Percentiles rank a stretch among this genome's conserved stretches.
phyloP scores from a whole-genome alignment of 148 eudicot genomes.

The Camellia granthamiana region DNA sequence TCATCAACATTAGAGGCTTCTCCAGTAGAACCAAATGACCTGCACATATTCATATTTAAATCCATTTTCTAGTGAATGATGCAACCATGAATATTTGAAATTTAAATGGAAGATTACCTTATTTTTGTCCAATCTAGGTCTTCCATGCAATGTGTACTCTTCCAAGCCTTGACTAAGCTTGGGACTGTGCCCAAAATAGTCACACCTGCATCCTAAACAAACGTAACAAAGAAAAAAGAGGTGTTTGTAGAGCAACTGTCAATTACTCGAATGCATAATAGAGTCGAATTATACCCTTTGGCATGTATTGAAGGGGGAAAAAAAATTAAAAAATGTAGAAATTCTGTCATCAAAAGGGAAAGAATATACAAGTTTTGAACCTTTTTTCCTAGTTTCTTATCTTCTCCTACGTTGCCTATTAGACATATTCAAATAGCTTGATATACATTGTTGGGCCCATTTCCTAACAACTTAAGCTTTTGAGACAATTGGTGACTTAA shows the following conservation, averaged over 20 bases:
- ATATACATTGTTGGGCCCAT: too few relatives aligned
- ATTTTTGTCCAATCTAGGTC: slow-evolving; percentile 87
- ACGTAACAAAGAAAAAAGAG: not conserved
- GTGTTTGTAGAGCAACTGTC: not conserved
- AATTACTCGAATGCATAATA: not conserved
- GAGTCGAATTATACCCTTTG: not conserved
- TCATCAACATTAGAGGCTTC: slow-evolving; percentile 93
- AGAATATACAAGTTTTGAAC: not conserved
- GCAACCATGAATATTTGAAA: not conserved
- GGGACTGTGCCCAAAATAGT: slow-evolving; percentile 86
- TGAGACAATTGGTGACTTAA: too few relatives aligned
- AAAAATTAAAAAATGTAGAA: not conserved
- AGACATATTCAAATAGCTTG: not conserved
- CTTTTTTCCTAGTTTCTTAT: not conserved
- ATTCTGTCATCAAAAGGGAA: too few relatives aligned
- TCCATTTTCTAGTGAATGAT: not conserved
- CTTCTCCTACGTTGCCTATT: not conserved
- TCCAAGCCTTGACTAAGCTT: slow-evolving; percentile 95
- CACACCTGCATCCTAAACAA: slow-evolving; percentile 78
- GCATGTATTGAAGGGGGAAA: not conserved
- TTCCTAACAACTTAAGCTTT: too few relatives aligned
- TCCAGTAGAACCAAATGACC: slow-evolving; percentile 73
- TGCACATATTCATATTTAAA: slow-evolving; percentile 24
- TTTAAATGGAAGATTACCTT: slow-evolving; percentile 36
- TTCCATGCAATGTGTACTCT: slow-evolving; percentile 72